Conservation (phyloP, 1,139 yeast species). For the Geotrichum klebahnii region DNA sequence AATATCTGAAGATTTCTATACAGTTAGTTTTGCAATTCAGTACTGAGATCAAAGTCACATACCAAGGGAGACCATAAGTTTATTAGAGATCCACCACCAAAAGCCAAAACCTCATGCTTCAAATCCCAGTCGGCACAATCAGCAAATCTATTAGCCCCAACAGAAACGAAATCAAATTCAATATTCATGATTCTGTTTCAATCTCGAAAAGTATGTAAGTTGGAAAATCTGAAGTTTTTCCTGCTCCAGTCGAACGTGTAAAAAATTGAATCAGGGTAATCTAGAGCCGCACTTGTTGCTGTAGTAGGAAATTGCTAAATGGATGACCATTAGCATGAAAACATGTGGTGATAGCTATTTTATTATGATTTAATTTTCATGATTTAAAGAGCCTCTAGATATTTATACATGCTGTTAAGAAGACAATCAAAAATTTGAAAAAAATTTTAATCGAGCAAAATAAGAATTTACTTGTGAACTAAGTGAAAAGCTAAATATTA, state of each 20-base stretch:
- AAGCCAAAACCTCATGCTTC: slow-evolving; percentile 51
- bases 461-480: not conserved
- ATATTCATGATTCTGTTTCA: slow-evolving; percentile 4
- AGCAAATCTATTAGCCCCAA: slow-evolving; percentile 77
- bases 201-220: not conserved
- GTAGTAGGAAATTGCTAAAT: not conserved
- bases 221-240: not conserved
- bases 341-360: too few species aligned
- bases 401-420: too few species aligned
- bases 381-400: too few species aligned
- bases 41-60: slow-evolving; percentile 36
- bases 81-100: slow-evolving; percentile 68
- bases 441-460: not conserved
- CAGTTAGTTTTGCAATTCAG: not conserved
- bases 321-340: too few species aligned
- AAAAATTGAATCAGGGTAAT: slow-evolving; percentile 6
- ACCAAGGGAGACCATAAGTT: slow-evolving; percentile 68
- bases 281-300: not conserved
- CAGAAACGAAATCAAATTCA: slow-evolving; percentile 53
- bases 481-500: not conserved
- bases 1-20: slow-evolving; percentile 25
- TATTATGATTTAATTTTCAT: too few species aligned
- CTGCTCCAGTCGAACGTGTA: not conserved
- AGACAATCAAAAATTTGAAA: not conserved
- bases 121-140: slow-evolving; percentile 58